Evolutionary conservation across 208 protist species (phyloP), one percentile per base, ranked within the genome.

Genomic region (Leishmania braziliensis): DNA sequence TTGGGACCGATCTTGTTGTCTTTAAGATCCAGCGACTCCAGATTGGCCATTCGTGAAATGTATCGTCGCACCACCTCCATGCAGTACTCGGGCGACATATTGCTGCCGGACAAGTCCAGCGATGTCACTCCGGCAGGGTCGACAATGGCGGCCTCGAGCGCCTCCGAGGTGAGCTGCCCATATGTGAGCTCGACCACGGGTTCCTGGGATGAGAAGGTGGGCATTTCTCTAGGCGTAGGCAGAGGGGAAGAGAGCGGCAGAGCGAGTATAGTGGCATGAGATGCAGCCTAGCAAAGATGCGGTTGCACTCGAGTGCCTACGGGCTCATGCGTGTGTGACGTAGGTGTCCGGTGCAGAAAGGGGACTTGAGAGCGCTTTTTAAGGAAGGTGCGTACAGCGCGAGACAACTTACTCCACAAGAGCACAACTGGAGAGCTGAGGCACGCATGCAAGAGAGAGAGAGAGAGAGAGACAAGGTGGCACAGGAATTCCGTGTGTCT

Each of bases 21-120:
- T 77, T 96, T 96, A 2, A 97, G 68, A 73, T 97, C 94, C 2
- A 97, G 84, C n/a, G 84, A 83, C 70, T 87, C 81, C 56, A 96
- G 78, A 68, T 91, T 88, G 5, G 74, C 51, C 91, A 97, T 94
- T 48, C 88, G 82, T 33, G 85, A 72, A 56, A 97, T 90, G 75
- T 93, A 92, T 10, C 78, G 75, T 29, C 90, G 70, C 14, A 89
- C 85, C 46, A 96, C 79, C 58, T 86, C 81, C 48, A 90, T 86
- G 53, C 80, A 89, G 43, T 90, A 39, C 20, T 94, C 88, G 2
- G 83, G 51, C 5, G 86, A 86, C 62, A 97, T 92, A 78, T 90
- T 90, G 84, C 95, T 97, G 53, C 90, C 94, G 3, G 92, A 95
- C 43, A 96, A 78, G 78, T 97, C 91, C 16, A 97, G 78, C 9